Base-by-base conservation (phyloP, 306 rosid genomes). In the Trichosanthes cucumerina region DNA sequence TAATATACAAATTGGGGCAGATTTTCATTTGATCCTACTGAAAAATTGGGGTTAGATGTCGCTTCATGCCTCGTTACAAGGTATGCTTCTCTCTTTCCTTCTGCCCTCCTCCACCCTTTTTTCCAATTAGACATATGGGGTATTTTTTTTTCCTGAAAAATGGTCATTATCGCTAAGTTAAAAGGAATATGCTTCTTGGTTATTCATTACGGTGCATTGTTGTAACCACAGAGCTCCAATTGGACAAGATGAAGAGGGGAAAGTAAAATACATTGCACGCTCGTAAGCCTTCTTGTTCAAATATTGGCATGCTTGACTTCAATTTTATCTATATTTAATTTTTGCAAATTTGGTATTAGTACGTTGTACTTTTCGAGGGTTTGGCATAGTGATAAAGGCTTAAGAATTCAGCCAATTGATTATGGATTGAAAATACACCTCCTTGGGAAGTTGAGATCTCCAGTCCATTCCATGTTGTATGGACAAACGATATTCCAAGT, bases 11-110 rank as follows among this genome's bases (percentile, higher is more conserved):
- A 9, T 18, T 49, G 57, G 59, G 36, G 76, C 89, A 93, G 98
- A 85, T 93, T 93, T 87, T 88, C 97, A 24, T 89, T 91, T 82
- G 98, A 93, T 84, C 96, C 97, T 50, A 15, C 80, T 54, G 82
- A 85, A 76, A 88, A 83, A 82, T 89, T 91, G 95, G 98, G 98
- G 77, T 80, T 93, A 79, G 79, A 93, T 80, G 80, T 90, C 60
- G 96, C 98, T 57, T 93, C 98, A 18, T 93, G 96, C 85, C 24
- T 93, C 79, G 73, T 91, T 78, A 91, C 98, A 9, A 91, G 98
- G 98, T 93, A 79, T 81, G 79, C 43, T 82, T 65, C 73, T 44
- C 76, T 78, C 24, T 50, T 34, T 39, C 78, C 38, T 23, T 75
- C 57, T 71, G 19, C 46, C 58, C 60, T 24, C 36, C 21, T 47